Evolutionary conservation across 2,329 filamentous ascomycete genomes (phyloP).

Genomic region (Sphaerulina musiva): DNA sequence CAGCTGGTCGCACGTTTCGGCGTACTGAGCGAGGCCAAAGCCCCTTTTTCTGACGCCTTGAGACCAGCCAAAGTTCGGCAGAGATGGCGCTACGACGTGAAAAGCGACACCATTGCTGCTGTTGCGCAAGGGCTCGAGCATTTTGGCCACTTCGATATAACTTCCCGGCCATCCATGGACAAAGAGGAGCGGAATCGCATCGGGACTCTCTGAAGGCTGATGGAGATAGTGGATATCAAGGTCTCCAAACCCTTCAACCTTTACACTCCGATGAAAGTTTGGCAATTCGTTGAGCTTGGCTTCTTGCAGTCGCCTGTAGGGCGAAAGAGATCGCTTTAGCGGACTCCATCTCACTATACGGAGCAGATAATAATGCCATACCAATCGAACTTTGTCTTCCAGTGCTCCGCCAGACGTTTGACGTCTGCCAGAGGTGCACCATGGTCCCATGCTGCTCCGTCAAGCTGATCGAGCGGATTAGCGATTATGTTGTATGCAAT

Average conservation of each 20-base stretch:
- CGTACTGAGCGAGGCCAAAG: slow-evolving; percentile 48
- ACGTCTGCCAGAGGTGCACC: slow-evolving; percentile 56
- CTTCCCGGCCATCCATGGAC: slow-evolving; percentile 64
- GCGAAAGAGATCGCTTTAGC: not conserved
- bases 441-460: slow-evolving; percentile 49
- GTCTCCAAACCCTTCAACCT: slow-evolving; percentile 53
- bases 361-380: not conserved
- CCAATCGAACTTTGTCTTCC: slow-evolving; percentile 57
- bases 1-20: slow-evolving; percentile 50
- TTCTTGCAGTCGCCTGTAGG: slow-evolving; percentile 45
- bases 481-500: not conserved
- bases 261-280: slow-evolving; percentile 51
- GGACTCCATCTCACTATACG: not conserved
- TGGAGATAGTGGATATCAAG: slow-evolving; percentile 61
- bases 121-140: slow-evolving; percentile 46
- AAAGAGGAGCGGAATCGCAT: slow-evolving; percentile 60
- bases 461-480: slow-evolving; percentile 28
- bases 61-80: slow-evolving; percentile 57
- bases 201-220: slow-evolving; percentile 45
- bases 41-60: slow-evolving; percentile 51
- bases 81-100: slow-evolving; percentile 57
- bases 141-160: slow-evolving; percentile 59
- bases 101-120: slow-evolving; percentile 47
- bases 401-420: slow-evolving; percentile 52
- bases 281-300: slow-evolving; percentile 53